phyloP scores from a whole-genome alignment of 225 moss, liverwort and hornwort species.

The Ulota crispa region DNA sequence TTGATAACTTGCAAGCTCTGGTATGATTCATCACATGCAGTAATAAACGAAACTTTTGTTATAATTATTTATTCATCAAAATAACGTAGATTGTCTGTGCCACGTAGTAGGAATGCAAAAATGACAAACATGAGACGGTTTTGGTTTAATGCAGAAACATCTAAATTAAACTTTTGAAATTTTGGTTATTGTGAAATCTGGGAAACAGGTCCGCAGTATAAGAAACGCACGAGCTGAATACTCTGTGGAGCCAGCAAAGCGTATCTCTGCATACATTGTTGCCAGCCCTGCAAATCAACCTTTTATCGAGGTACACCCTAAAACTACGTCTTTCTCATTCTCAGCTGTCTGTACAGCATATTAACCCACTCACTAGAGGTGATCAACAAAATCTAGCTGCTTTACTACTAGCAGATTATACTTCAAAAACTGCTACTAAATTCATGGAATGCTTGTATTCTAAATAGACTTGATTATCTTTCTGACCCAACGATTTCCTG shows the following conservation, averaged over 20 bases:
- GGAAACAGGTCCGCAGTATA: conserved; percentile 66
- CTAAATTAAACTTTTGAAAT: neutral
- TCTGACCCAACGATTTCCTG: conserved; percentile 5
- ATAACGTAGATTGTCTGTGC: neutral
- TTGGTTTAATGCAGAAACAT: neutral
- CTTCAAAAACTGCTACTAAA: too few relatives aligned
- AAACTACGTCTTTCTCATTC: neutral
- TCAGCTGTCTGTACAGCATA: neutral
- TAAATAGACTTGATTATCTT: neutral
- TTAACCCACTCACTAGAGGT: neutral
- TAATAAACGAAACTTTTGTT: neutral
- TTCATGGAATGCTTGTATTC: neutral
- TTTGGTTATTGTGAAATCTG: neutral
- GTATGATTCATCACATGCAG: conserved; percentile 37
- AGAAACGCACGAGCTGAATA: conserved; percentile 88
- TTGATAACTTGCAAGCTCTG: conserved; percentile 68
- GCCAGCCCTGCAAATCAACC: conserved; percentile 48
- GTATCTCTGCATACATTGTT: conserved; percentile 79
- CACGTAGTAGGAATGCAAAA: neutral
- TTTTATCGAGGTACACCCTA: conserved; percentile 46
- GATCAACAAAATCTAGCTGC: neutral
- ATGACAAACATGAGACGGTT: neutral
- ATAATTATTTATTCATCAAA: neutral
- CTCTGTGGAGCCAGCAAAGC: conserved; percentile 79
- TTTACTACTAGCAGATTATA: neutral